Conservation (phyloP, 2,329 filamentous ascomycete species). For the Arthrobotrys musiformis region DNA sequence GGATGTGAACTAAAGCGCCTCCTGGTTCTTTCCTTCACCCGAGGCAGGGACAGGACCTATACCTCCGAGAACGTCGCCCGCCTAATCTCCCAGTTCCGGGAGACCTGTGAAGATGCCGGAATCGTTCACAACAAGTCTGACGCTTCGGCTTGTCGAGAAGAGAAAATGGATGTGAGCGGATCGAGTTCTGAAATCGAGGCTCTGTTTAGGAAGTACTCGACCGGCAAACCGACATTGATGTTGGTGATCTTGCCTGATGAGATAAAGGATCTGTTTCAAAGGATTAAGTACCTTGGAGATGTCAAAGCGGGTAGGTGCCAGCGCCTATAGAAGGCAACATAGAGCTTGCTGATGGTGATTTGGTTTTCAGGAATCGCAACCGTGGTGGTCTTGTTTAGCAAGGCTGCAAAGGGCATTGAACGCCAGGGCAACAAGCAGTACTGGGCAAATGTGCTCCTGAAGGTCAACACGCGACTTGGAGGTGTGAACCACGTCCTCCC, state of each 20-base stretch:
- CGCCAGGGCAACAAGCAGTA: slow-evolving; percentile 62
- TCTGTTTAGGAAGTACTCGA: background rate
- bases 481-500: slow-evolving; percentile 76
- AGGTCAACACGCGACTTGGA: slow-evolving; percentile 82
- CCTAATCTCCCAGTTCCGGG: slow-evolving; percentile 24
- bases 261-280: slow-evolving; percentile 1
- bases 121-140: background rate
- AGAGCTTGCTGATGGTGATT: background rate
- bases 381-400: slow-evolving; percentile 21
- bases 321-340: background rate
- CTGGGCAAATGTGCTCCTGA: slow-evolving; percentile 77
- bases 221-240: slow-evolving; percentile 3
- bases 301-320: slow-evolving; percentile 9
- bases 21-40: slow-evolving; percentile 4
- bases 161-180: background rate
- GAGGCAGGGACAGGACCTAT: background rate
- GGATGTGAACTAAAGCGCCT: slow-evolving; percentile 10
- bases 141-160: background rate
- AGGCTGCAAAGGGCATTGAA: slow-evolving; percentile 16
- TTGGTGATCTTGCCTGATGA: slow-evolving; percentile 25
- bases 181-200: background rate
- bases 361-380: slow-evolving; percentile 2
- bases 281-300: slow-evolving; percentile 30
- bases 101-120: slow-evolving; percentile 16
- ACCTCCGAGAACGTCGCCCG: background rate